These are phyloP conservation scores for Linnemannia schmuckeri DNA, from an alignment of 192 early-diverging fungal species.

Conservation along the genomic window DNA sequence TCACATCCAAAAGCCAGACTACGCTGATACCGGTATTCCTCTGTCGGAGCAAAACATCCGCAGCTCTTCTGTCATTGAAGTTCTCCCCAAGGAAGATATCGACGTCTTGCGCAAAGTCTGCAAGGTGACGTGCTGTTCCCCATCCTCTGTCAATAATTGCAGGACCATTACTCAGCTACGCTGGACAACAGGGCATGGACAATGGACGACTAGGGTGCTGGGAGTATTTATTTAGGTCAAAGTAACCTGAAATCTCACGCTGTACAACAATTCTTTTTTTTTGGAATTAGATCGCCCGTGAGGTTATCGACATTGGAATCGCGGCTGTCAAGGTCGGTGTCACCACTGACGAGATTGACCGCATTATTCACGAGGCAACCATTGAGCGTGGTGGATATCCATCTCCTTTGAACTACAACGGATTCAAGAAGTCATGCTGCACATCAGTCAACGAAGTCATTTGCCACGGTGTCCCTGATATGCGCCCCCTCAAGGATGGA, in stretches of 20 bases:
- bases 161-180: not conserved
- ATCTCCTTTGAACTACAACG: conserved; percentile 96
- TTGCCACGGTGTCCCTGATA: conserved; percentile 98
- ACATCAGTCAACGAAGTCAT: conserved; percentile 82
- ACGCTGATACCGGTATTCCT: conserved; percentile 80
- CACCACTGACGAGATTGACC: conserved; percentile 97
- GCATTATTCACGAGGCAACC: conserved; percentile 94
- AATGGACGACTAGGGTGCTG: not conserved
- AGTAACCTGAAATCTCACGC: not conserved
- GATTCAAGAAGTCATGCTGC: conserved; percentile 97
- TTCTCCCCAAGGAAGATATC: conserved; percentile 78
- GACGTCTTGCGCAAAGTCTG: conserved; percentile 86
- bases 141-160: not conserved
- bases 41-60: conserved; percentile 80
- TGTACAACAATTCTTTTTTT: not conserved
- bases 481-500: conserved; percentile 91
- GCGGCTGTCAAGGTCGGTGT: conserved; percentile 85
- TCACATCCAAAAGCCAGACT: conserved; percentile 79
- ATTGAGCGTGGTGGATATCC: conserved; percentile 94
- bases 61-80: conserved; percentile 76
- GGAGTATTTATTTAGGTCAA: not conserved
- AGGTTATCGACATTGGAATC: conserved; percentile 91
- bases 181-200: not conserved
- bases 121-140: conserved; percentile 59
- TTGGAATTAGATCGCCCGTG: conserved; percentile 77